Evolutionary conservation across 139 green algal genomes (phyloP).

Genomic region (Chlamydomonas sp.): DNA sequence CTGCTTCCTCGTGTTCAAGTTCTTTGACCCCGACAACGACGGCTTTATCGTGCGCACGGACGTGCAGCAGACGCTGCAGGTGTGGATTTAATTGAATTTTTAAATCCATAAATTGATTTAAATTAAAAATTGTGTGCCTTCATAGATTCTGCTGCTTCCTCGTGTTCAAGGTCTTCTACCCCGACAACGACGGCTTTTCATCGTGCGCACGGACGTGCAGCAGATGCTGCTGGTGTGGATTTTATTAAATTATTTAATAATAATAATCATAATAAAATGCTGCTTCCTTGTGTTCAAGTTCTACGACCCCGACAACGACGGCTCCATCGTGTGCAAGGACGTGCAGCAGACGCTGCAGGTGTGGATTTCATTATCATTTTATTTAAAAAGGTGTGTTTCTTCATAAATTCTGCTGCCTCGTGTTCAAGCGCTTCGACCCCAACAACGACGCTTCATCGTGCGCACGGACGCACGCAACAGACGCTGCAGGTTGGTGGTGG

Average conservation of each 20-base stretch:
- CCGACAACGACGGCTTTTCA: neutral
- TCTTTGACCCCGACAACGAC: constrained; percentile 7
- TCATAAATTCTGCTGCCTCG: no score
- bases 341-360: no score
- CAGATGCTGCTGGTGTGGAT: neutral
- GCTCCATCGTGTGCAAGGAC: neutral
- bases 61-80: neutral
- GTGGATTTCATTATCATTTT: no score
- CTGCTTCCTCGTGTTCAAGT: constrained; percentile 9
- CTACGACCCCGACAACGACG: neutral
- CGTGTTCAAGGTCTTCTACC: no score
- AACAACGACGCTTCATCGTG: no score
- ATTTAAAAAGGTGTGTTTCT: no score
- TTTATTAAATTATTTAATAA: neutral
- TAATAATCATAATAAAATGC: neutral
- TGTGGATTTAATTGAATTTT: neutral
- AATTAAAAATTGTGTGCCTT: neutral
- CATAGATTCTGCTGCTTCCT: no score
- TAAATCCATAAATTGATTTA: neutral
- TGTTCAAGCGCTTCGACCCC: no score
- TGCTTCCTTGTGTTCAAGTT: neutral
- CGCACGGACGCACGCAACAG: no score
- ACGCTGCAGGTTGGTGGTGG: no score
- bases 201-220: neutral
- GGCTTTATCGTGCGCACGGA: neutral